Evolutionary conservation across 2,329 filamentous ascomycete species (phyloP).

Genomic region (Drechslera avenae): DNA sequence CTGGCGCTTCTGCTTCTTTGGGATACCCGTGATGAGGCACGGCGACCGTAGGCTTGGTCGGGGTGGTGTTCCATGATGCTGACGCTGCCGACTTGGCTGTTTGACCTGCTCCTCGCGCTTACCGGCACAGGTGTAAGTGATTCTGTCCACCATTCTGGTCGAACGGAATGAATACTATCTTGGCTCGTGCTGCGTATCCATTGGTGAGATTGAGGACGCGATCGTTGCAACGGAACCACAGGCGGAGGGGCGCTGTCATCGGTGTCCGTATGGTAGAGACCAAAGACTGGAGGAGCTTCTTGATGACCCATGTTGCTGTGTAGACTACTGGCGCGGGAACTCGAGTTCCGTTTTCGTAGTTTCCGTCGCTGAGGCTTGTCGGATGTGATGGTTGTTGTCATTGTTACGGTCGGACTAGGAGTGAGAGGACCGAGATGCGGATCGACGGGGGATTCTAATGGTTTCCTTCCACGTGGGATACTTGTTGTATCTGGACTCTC

Average conservation of each 20-base stretch:
- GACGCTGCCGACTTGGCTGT: background rate
- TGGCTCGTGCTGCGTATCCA: constrained; percentile 5
- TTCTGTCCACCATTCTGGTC: constrained; percentile 11
- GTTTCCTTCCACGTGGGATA: background rate
- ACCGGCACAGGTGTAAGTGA: constrained; percentile 5
- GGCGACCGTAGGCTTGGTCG: background rate
- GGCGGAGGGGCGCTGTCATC: background rate
- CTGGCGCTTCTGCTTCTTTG: background rate
- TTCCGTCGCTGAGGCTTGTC: constrained; percentile 2
- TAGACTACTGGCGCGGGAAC: constrained; percentile 6
- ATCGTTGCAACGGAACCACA: background rate
- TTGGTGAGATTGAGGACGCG: background rate
- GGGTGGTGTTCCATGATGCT: too few relatives aligned
- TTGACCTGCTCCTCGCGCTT: background rate
- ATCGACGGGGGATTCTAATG: constrained; percentile 18
- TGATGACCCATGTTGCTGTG: constrained; percentile 3
- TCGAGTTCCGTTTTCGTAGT: constrained; percentile 10
- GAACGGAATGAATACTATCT: constrained; percentile 1
- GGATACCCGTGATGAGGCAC: background rate
- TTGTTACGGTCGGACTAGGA: constrained; percentile 5
- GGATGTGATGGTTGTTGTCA: constrained; percentile 13
- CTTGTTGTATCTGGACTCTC: constrained; percentile 1
- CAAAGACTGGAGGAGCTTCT: background rate
- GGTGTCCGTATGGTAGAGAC: background rate
- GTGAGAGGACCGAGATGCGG: constrained; percentile 3